These are phyloP conservation scores for Dacryopinax primogenitus DNA, from an alignment of 768 basidiomycete species.

Conservation along the genomic window DNA sequence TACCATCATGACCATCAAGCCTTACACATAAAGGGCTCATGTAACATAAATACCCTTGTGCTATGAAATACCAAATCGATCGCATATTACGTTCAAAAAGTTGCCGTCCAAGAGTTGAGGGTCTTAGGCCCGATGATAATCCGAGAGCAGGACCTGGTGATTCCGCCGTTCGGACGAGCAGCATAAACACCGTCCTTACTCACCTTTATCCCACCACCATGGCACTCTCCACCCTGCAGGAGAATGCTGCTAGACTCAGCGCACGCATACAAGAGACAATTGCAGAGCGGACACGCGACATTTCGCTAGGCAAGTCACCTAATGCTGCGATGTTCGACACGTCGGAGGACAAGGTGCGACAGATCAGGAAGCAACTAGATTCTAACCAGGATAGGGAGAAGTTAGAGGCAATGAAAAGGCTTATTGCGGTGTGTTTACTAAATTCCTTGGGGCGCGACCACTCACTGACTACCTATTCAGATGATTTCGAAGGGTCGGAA, in stretches of 20 bases:
- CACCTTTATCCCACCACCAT: not conserved
- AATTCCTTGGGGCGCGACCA: not conserved
- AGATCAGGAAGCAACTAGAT: conserved; percentile 77
- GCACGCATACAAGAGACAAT: conserved; percentile 73
- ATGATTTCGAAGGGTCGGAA: conserved; percentile 86
- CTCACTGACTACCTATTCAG: conserved; percentile 30
- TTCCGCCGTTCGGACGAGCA: too few relatives aligned
- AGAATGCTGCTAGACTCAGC: conserved; percentile 73
- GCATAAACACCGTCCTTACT: not conserved
- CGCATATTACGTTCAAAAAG: too few relatives aligned
- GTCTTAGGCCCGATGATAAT: too few relatives aligned
- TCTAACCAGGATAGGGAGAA: conserved; percentile 81
- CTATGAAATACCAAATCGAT: not conserved
- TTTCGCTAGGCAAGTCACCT: conserved; percentile 39
- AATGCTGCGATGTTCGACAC: conserved; percentile 51
- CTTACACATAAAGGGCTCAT: not conserved
- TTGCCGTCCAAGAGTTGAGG: too few relatives aligned
- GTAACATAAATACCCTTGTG: not conserved
- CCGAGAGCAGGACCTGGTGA: too few relatives aligned
- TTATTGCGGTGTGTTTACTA: conserved; percentile 66
- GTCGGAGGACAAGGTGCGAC: conserved; percentile 67
- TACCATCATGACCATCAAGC: not conserved
- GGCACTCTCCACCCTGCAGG: conserved; percentile 37
- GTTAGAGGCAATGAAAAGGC: conserved; percentile 85
- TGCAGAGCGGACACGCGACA: conserved; percentile 66